Percentiles rank a stretch among this genome's conserved stretches.
Evolutionary conservation across 2,329 filamentous ascomycete genomes (phyloP).

Genomic region (Penicillium sp.): DNA sequence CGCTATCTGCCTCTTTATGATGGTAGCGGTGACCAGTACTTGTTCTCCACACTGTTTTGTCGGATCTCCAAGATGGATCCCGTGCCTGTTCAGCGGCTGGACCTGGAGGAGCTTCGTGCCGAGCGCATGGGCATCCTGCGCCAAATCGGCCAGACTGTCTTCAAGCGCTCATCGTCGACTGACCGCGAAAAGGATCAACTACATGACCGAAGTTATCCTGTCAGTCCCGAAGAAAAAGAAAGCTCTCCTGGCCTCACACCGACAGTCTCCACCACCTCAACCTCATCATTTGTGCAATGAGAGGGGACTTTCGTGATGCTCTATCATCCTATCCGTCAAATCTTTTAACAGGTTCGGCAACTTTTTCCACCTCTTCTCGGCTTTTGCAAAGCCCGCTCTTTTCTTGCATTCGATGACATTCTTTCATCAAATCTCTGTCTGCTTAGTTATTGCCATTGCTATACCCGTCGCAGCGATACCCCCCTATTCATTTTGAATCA

Average conservation of each 20-base stretch:
- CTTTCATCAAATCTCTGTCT: constrained; percentile 14
- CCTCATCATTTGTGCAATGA: constrained; percentile 29
- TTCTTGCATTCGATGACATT: constrained; percentile 16
- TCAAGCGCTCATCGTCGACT: constrained; percentile 41
- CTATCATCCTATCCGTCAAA: constrained; percentile 1
- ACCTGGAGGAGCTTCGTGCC: constrained; percentile 38
- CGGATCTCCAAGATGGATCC: constrained; percentile 65
- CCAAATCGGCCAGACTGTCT: constrained; percentile 43
- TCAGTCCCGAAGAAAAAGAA: constrained; percentile 32
- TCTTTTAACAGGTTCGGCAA: neutral
- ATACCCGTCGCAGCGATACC: constrained; percentile 24
- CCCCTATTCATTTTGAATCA: constrained; percentile 7
- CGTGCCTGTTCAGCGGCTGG: constrained; percentile 39
- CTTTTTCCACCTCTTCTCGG: neutral
- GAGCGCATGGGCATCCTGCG: constrained; percentile 42
- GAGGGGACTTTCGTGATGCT: neutral
- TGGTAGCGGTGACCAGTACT: constrained; percentile 81
- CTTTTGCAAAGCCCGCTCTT: constrained; percentile 6
- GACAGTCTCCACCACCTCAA: constrained; percentile 36
- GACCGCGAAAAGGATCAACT: constrained; percentile 34
- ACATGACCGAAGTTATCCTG: constrained; percentile 28
- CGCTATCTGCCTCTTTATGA: constrained; percentile 88
- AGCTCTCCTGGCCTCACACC: constrained; percentile 35
- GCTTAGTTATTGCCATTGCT: constrained; percentile 17
- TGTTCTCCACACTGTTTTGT: constrained; percentile 93